Evolutionary conservation across 2,329 filamentous ascomycete genomes (phyloP).

Genomic region (Ophiostoma himal-ulmi): DNA sequence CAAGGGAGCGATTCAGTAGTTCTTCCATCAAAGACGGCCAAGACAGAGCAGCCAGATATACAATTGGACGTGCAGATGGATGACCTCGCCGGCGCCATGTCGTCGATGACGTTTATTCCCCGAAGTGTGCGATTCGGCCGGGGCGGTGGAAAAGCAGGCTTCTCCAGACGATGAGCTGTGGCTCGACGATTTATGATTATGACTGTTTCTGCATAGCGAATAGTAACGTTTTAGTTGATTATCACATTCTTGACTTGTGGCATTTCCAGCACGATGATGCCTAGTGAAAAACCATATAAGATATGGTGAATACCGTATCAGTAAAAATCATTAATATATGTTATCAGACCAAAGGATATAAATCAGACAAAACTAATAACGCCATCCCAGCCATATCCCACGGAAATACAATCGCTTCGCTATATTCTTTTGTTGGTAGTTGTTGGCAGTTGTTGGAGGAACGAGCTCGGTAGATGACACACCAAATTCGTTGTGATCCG

Average conservation of each 20-base stretch:
- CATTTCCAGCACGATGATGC: neutral
- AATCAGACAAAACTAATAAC: neutral
- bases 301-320: neutral
- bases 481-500: neutral
- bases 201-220: neutral
- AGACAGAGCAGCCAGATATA: neutral
- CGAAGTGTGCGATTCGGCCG: slow-evolving; percentile 60
- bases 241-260: neutral
- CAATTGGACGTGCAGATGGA: slow-evolving; percentile 43
- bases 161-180: slow-evolving; percentile 38
- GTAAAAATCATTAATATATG: neutral
- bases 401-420: slow-evolving; percentile 9
- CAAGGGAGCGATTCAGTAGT: neutral
- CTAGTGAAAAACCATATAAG: neutral
- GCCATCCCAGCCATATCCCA: slow-evolving; percentile 4
- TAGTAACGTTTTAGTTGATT: neutral
- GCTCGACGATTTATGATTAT: neutral
- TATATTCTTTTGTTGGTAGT: neutral
- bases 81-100: slow-evolving; percentile 61
- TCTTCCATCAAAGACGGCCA: neutral
- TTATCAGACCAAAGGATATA: neutral
- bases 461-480: neutral
- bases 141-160: slow-evolving; percentile 45
- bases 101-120: slow-evolving; percentile 64
- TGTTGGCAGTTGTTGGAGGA: neutral